Conservation (phyloP, 148 eudicot species). For the Mesembryanthemum crystallinum region DNA sequence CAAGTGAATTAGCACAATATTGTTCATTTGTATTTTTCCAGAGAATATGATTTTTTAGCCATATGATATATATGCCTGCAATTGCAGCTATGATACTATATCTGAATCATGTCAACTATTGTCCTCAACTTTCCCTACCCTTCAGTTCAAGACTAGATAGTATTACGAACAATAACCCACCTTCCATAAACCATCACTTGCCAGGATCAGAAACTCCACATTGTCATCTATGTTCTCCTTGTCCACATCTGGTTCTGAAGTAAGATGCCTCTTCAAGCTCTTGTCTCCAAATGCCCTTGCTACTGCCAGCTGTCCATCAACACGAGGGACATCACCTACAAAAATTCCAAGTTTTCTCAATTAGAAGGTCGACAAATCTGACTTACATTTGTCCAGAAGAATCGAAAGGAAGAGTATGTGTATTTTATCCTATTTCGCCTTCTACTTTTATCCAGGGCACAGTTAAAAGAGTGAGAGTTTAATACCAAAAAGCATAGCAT, state of each 20-base stretch:
- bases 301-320: slow-evolving; percentile 92
- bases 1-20: neutral
- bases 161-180: slow-evolving; percentile 29
- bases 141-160: neutral
- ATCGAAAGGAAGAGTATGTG: neutral
- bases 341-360: neutral
- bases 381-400: neutral
- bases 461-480: neutral
- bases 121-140: neutral
- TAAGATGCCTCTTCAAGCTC: slow-evolving; percentile 85
- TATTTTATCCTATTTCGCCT: too few relatives aligned
- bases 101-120: neutral
- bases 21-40: neutral
- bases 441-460: neutral
- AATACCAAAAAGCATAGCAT: neutral
- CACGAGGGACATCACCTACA: slow-evolving; percentile 88
- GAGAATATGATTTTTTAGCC: neutral
- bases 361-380: neutral
- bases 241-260: slow-evolving; percentile 71
- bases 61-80: neutral
- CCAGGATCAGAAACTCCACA: slow-evolving; percentile 64
- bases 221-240: slow-evolving; percentile 48
- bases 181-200: slow-evolving; percentile 96
- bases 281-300: slow-evolving; percentile 95
- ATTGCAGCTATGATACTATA: neutral